Percentiles rank a stretch among this genome's conserved stretches.
phyloP scores from a whole-genome alignment of 208 protist species.

The Trypanosoma lewisi region DNA sequence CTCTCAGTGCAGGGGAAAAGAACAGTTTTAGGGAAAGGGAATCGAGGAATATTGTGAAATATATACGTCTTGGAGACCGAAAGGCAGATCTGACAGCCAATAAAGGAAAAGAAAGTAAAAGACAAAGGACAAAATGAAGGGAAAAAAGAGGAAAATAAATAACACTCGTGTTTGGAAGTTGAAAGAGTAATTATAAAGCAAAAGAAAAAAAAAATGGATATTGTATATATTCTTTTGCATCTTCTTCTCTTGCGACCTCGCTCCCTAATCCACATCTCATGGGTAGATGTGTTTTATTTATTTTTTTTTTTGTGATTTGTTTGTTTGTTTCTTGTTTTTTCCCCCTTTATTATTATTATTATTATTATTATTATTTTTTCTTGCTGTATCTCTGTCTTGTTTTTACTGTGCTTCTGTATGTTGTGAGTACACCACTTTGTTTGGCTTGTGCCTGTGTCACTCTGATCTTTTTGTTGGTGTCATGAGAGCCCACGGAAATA shows the following conservation, averaged over 20 bases:
- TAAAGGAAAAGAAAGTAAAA: conserved; percentile 12
- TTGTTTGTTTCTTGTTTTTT: conserved; percentile 12
- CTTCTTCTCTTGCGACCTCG: neutral
- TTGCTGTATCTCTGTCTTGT: conserved; percentile 10
- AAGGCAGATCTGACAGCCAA: too few relatives aligned
- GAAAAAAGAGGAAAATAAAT: neutral
- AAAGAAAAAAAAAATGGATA: neutral
- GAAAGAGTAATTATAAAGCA: neutral
- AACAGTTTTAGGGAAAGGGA: too few relatives aligned
- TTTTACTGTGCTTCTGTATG: conserved; percentile 14
- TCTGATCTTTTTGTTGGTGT: conserved; percentile 4
- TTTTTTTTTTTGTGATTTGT: neutral
- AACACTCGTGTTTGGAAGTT: neutral
- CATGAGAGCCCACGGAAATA: neutral
- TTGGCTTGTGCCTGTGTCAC: neutral
- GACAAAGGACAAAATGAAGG: conserved; percentile 2
- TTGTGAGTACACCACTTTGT: neutral
- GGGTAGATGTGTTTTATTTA: neutral
- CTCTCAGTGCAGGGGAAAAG: too few relatives aligned
- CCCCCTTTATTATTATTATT: neutral
- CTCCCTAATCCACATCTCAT: neutral
- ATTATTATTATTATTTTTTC: conserved; percentile 14
- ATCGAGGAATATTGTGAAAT: too few relatives aligned
- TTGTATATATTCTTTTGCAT: neutral
- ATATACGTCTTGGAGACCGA: too few relatives aligned